A percentile compares a stretch with the other conserved stretches of the same genome.
These are phyloP conservation scores for Amniculicola lignicola DNA, from an alignment of 495 filamentous ascomycete genomes.

Conservation along the genomic window DNA sequence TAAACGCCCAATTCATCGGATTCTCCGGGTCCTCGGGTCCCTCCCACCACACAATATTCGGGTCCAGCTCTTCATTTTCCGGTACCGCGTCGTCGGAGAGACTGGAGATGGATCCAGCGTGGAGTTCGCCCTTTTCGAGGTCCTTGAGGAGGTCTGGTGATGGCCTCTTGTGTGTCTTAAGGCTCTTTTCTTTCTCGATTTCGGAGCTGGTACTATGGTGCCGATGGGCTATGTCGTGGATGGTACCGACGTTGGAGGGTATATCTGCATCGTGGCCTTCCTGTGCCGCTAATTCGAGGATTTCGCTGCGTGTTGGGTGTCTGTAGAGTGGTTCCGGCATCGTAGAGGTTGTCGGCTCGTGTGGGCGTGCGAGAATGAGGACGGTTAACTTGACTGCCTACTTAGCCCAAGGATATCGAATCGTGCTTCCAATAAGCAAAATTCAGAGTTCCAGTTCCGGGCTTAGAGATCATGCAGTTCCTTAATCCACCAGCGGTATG, in stretches of 20 bases:
- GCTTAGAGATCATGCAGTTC: too few relatives aligned
- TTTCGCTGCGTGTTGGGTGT: slow-evolving; percentile 24
- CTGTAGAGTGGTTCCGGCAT: slow-evolving; percentile 7
- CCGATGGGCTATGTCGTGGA: not conserved
- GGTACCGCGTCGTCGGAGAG: not conserved
- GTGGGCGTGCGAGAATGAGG: too few relatives aligned
- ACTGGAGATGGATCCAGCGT: slow-evolving; percentile 14
- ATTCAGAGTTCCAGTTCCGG: too few relatives aligned
- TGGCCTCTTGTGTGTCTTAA: not conserved
- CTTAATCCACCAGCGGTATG: too few relatives aligned
- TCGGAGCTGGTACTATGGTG: not conserved
- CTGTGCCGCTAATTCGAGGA: slow-evolving; percentile 18
- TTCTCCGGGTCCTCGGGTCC: slow-evolving; percentile 42
- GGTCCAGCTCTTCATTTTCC: slow-evolving; percentile 34
- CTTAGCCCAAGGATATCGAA: too few relatives aligned
- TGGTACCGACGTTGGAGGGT: slow-evolving; percentile 21
- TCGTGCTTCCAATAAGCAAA: too few relatives aligned
- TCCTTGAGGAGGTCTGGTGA: slow-evolving; percentile 13
- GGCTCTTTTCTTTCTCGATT: not conserved
- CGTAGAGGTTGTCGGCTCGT: too few relatives aligned
- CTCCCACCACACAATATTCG: slow-evolving; percentile 42
- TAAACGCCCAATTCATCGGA: slow-evolving; percentile 47
- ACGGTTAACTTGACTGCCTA: too few relatives aligned
- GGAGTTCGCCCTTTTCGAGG: slow-evolving; percentile 14
- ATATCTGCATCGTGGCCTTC: slow-evolving; percentile 30